Base-by-base conservation (phyloP, 306 rosid genomes). In the Cucurbita moschata region DNA sequence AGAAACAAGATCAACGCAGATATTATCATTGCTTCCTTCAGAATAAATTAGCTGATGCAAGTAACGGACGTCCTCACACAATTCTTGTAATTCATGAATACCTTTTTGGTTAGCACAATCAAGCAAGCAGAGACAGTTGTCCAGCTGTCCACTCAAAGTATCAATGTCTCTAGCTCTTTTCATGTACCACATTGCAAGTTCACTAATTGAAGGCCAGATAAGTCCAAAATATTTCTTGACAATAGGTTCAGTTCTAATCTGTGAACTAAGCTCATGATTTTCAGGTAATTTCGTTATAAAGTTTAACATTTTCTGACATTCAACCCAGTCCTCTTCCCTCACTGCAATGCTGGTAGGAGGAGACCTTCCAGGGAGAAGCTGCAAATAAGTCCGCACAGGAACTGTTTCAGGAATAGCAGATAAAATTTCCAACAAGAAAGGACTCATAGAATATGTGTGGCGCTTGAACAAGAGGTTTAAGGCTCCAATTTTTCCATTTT, bases 281-380 rank as follows among this genome's bases (percentile, higher is more conserved):
- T 83, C 68, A 51, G 86, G 83, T 64, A 86, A 79, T 49, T 75
- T 79, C 60, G 74, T 78, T 38, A 89, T 81, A 85, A 83, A 89
- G 76, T 21, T 67, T 77, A 85, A 68, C 96, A 85, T 91, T 81
- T 94, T 82, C 80, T 84, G 82, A 73, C 99, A 91, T 88, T 94
- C 99, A 85, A 94, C 99, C 99, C 99, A 94, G 85, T 94, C 99
- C 72, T 87, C 88, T 71, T 86, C 89, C 87, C 99, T 91, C 80
- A 89, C 87, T 52, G 85, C 91, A 71, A 84, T 77, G 81, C 76
- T 85, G 75, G 88, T 76, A 53, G 99, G 95, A 65, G 97, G 94
- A 78, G 85, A 86, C 77, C 82, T 87, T 53, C 99, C 99, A 52
- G 97, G 99, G 78, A 94, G 96, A 85, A 94, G 96, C 86, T 91